These are phyloP conservation scores for Nothomitra cinnamomea DNA, from an alignment of 2,329 filamentous ascomycete species.

Conservation along the genomic window DNA sequence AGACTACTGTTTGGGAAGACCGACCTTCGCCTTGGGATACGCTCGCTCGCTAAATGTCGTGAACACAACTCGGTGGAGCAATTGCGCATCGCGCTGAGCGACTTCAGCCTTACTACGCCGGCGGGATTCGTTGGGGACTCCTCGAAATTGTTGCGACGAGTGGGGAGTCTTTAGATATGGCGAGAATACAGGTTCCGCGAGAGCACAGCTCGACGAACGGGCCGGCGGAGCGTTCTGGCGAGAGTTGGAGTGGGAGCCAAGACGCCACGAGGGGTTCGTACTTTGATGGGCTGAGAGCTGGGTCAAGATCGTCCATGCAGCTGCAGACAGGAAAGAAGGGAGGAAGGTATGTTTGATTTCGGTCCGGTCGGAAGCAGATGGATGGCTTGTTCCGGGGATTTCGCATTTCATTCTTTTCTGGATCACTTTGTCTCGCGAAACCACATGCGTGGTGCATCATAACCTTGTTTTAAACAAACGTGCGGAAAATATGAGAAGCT, in stretches of 20 bases:
- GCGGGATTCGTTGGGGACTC: not conserved
- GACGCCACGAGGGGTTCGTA: not conserved
- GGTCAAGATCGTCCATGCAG: not conserved
- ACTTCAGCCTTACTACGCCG: not conserved
- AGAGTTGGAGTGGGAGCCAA: not conserved
- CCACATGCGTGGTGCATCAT: not conserved
- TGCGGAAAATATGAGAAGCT: not conserved
- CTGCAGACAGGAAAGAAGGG: not conserved
- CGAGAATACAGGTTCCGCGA: not conserved
- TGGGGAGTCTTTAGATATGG: not conserved
- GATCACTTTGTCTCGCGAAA: not conserved
- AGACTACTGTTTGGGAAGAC: not conserved
- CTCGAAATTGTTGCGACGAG: not conserved
- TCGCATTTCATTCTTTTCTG: not conserved
- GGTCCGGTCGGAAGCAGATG: not conserved
- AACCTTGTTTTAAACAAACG: not conserved
- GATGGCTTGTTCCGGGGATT: not conserved
- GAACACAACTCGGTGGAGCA: not conserved
- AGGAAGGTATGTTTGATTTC: not conserved
- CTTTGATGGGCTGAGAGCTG: not conserved
- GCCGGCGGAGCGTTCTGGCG: not conserved
- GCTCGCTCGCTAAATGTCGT: constrained; percentile 4
- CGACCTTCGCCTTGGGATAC: not conserved
- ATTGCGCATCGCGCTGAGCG: constrained; percentile 4
- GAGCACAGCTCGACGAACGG: not conserved